Conservation (phyloP, 2,329 filamentous ascomycete genomes). For the Diaporthe vaccinii region DNA sequence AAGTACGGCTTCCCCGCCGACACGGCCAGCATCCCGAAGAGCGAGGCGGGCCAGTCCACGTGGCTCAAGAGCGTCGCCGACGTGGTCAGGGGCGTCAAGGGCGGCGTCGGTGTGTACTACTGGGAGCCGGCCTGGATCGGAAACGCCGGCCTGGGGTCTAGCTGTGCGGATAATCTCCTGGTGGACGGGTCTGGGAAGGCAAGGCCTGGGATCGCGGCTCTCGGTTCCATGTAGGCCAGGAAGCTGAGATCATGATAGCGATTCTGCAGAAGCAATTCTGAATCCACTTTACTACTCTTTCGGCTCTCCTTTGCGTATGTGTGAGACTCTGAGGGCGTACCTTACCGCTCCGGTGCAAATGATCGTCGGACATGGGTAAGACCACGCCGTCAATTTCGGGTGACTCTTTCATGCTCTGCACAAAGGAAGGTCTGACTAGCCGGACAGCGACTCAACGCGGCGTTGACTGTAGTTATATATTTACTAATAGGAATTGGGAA, state of each 20-base stretch:
- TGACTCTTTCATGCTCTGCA: background rate
- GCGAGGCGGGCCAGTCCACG: slow-evolving; percentile 71
- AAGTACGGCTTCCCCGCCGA: slow-evolving; percentile 72
- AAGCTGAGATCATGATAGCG: background rate
- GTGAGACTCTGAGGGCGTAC: no score
- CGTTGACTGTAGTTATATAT: background rate
- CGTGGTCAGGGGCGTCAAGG: slow-evolving; percentile 64
- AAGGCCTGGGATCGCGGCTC: slow-evolving; percentile 3
- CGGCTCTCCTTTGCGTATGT: no score
- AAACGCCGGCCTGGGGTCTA: slow-evolving; percentile 74
- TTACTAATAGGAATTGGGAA: no score
- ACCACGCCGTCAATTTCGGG: background rate
- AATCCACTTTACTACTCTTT: background rate
- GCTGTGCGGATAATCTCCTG: slow-evolving; percentile 68
- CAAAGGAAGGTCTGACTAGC: no score
- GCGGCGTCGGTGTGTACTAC: slow-evolving; percentile 75
- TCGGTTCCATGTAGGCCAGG: background rate
- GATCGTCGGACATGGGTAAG: no score
- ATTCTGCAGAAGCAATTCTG: background rate
- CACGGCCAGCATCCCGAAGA: slow-evolving; percentile 71
- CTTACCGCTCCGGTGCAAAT: no score
- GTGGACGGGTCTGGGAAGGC: slow-evolving; percentile 18
- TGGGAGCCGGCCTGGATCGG: slow-evolving; percentile 82
- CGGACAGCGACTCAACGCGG: no score
- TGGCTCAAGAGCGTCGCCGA: slow-evolving; percentile 73